Evolutionary conservation across 129 eudicot genomes (phyloP).

Genomic region (Flaveria linearis): DNA sequence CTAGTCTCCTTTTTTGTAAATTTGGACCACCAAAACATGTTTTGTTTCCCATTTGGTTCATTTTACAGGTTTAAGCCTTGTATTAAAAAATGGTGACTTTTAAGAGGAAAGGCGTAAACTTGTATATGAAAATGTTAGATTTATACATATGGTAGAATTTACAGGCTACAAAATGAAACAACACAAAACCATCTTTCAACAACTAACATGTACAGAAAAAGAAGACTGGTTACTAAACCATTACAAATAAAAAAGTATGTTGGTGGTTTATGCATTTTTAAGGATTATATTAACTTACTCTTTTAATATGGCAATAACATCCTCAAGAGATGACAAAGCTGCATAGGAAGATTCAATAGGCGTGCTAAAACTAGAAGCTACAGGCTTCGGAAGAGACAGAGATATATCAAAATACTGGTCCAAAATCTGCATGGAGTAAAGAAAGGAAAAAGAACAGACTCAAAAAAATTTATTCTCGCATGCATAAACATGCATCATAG

Average conservation of each 20-base stretch:
- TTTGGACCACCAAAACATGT: neutral
- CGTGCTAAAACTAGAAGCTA: conserved; percentile 44
- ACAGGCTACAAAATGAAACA: conserved; percentile 1
- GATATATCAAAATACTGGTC: conserved; percentile 83
- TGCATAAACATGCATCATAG: neutral
- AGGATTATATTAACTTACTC: conserved; percentile 50
- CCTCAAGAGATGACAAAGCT: conserved; percentile 94
- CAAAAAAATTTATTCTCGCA: neutral
- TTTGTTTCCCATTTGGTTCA: neutral
- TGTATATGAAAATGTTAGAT: neutral
- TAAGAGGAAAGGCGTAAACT: neutral
- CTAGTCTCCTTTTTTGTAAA: neutral
- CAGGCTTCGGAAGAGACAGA: conserved; percentile 76
- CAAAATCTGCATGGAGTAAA: conserved; percentile 64
- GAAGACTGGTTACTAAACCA: neutral
- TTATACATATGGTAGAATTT: neutral
- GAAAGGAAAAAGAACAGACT: conserved; percentile 24
- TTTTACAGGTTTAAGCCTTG: neutral
- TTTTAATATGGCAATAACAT: conserved; percentile 85
- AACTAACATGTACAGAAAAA: neutral
- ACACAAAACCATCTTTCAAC: conserved; percentile 8
- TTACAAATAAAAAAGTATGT: neutral
- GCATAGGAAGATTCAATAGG: conserved; percentile 70
- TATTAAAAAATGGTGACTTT: neutral
- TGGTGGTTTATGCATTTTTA: neutral